A percentile compares a stretch with the other conserved stretches of the same genome.
These are phyloP conservation scores for Trebouxia sp. DNA, from an alignment of 139 green algal genomes.

Conservation along the genomic window DNA sequence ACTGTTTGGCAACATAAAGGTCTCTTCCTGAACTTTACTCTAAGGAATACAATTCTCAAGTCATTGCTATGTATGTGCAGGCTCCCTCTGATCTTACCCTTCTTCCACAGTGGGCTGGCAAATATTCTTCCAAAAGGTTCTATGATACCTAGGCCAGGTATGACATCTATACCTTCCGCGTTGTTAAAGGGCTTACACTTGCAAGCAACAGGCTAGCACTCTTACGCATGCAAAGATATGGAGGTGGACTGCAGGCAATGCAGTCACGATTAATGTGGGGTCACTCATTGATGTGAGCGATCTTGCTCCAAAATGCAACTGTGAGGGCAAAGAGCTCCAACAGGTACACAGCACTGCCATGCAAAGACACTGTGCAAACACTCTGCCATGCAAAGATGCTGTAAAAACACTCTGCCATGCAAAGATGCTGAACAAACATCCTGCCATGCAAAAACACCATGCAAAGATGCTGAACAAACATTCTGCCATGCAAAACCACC, in stretches of 20 bases:
- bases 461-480: too few species aligned
- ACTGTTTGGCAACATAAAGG: too few species aligned
- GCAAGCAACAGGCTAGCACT: too few species aligned
- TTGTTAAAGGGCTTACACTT: too few species aligned
- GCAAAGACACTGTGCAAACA: not conserved
- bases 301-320: conserved; percentile 55
- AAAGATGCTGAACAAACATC: too few species aligned
- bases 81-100: conserved; percentile 77
- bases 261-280: conserved; percentile 65
- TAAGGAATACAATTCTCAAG: not conserved
- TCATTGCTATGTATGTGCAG: conserved; percentile 34
- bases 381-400: too few species aligned
- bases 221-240: too few species aligned
- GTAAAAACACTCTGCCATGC: too few species aligned
- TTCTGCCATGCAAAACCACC: too few species aligned
- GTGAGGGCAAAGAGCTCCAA: conserved; percentile 33
- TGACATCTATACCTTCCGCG: not conserved
- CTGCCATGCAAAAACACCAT: too few species aligned
- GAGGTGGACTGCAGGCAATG: conserved; percentile 54
- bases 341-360: not conserved
- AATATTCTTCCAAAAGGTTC: conserved; percentile 62
- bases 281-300: conserved; percentile 67
- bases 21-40: too few species aligned
- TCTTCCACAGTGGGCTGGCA: conserved; percentile 85
- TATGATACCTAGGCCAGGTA: conserved; percentile 50